Base-by-base conservation (phyloP, 495 filamentous ascomycete species). In the Penicillium dipodomyicola region DNA sequence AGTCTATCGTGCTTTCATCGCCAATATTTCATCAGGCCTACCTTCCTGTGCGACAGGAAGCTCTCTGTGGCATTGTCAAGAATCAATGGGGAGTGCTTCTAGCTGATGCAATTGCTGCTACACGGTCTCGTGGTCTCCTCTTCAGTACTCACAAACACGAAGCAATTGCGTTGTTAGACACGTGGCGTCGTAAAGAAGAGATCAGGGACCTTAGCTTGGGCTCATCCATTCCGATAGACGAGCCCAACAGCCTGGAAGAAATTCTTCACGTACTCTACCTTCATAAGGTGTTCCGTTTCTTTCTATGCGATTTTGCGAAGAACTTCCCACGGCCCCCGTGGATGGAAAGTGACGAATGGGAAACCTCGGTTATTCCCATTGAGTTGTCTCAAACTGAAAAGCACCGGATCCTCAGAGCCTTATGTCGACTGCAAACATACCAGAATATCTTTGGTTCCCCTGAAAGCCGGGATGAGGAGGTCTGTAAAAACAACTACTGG, bases 1-100 rank as follows among this genome's bases (percentile, higher is more conserved):
- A 53, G 48, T 65, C 60, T 14, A 43, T 68, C 22, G 57, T 68
- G 12, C 45, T 53, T 33, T 49, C 63, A 57, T 68, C 65, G 12
- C 63, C 57, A 6, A 30, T 14, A 51, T 65, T 47, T 41, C 55
- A 68, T 41, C 43, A 56, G n/a, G 57, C 55, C 39, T 68, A 68
- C 42, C 55, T 63, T 48, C 11, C 35, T 4, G 55, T 54, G 33
- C 51, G 60, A 56, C 43, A 44, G 7, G 47, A 57, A 46, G 8
- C 61, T 12, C 65, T 68, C 15, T 12, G 32, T 11, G 25, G 6
- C 33, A 17, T 63, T 25, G 40, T 68, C 7, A 49, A 61, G 19
- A 15, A 17, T 1, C 52, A 57, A 29, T 68, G 55, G 19, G 55
- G 33, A 22, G 29, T 43, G 20, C 50, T 64, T 11, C 43, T 64